A percentile compares a stretch with the other conserved stretches of the same genome.
phyloP scores from a whole-genome alignment of 108 stramenopile species.

The Pseudonitzschia delicatissima region DNA sequence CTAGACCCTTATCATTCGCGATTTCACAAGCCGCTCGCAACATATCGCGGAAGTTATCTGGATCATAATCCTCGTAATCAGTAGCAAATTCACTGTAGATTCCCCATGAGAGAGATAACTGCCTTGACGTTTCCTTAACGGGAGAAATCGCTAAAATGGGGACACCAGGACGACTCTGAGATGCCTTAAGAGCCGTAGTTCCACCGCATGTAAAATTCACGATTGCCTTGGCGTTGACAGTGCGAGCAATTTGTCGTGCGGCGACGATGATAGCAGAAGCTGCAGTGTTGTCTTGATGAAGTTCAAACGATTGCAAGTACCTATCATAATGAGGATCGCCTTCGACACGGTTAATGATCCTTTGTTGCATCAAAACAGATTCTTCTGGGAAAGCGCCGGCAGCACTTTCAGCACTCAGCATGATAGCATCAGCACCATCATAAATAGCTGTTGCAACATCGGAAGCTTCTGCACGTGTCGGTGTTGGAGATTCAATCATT shows the following conservation, averaged over 20 bases:
- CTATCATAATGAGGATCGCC: slow-evolving; percentile 49
- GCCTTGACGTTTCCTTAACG: slow-evolving; percentile 67
- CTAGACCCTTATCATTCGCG: slow-evolving; percentile 66
- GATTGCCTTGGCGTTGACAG: slow-evolving; percentile 65
- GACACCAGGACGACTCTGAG: slow-evolving; percentile 68
- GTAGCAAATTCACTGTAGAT: slow-evolving; percentile 58
- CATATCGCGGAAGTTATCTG: slow-evolving; percentile 48
- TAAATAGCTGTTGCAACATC: slow-evolving; percentile 97
- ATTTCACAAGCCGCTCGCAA: slow-evolving; percentile 53
- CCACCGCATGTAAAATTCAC: slow-evolving; percentile 79
- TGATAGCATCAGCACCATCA: slow-evolving; percentile 96
- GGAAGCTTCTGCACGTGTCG: slow-evolving; percentile 92
- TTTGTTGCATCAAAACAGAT: slow-evolving; percentile 80
- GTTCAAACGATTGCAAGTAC: slow-evolving; percentile 33
- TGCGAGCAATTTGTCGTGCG: slow-evolving; percentile 57
- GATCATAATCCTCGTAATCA: slow-evolving; percentile 31
- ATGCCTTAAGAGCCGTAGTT: slow-evolving; percentile 66
- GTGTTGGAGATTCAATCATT: slow-evolving; percentile 92
- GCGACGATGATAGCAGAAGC: slow-evolving; percentile 79
- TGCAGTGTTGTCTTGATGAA: slow-evolving; percentile 38
- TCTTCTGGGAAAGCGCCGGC: slow-evolving; percentile 66
- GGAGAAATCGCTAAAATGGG: slow-evolving; percentile 82
- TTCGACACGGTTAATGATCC: slow-evolving; percentile 83
- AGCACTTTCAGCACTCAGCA: slow-evolving; percentile 93
- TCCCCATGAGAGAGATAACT: slow-evolving; percentile 77